A percentile compares a stretch with the other conserved stretches of the same genome.
phyloP scores from a whole-genome alignment of 768 basidiomycete species.

The Termitomyces sp. region DNA sequence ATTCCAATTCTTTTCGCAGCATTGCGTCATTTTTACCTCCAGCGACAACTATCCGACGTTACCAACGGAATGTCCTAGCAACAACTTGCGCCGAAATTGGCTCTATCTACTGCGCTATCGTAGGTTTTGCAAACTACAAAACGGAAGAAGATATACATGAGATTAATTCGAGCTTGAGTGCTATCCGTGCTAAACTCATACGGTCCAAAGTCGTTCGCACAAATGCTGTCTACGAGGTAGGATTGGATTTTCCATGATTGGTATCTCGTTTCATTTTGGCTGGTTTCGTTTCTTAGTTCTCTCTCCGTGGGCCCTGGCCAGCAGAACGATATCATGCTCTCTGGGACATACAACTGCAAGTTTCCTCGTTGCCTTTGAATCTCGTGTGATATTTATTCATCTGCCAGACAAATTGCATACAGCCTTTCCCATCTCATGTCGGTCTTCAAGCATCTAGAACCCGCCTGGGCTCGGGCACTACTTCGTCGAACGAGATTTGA shows the following conservation, averaged over 20 bases:
- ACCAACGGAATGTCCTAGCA: slow-evolving; percentile 68
- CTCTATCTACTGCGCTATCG: slow-evolving; percentile 67
- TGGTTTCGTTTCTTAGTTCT: slow-evolving; percentile 48
- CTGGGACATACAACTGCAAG: slow-evolving; percentile 65
- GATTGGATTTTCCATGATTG: slow-evolving; percentile 3
- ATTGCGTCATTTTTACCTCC: slow-evolving; percentile 72
- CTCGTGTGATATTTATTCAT: neutral
- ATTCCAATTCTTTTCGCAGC: slow-evolving; percentile 26
- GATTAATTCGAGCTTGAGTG: slow-evolving; percentile 65
- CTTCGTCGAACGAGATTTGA: slow-evolving; percentile 70
- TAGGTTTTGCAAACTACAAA: slow-evolving; percentile 66
- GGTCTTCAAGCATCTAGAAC: slow-evolving; percentile 67
- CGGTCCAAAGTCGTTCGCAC: slow-evolving; percentile 51
- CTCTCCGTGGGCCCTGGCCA: slow-evolving; percentile 77
- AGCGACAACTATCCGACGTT: slow-evolving; percentile 69
- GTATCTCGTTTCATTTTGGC: neutral
- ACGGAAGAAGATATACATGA: slow-evolving; percentile 45
- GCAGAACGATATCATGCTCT: slow-evolving; percentile 71
- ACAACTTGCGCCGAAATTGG: slow-evolving; percentile 69
- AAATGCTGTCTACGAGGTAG: slow-evolving; percentile 68
- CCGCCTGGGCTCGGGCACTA: slow-evolving; percentile 75
- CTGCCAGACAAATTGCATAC: slow-evolving; percentile 59
- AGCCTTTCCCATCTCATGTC: slow-evolving; percentile 73
- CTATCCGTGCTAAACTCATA: slow-evolving; percentile 70
- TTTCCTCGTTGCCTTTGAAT: neutral